phyloP scores from a whole-genome alignment of 2,329 filamentous ascomycete species.

The Nemania sp. region DNA sequence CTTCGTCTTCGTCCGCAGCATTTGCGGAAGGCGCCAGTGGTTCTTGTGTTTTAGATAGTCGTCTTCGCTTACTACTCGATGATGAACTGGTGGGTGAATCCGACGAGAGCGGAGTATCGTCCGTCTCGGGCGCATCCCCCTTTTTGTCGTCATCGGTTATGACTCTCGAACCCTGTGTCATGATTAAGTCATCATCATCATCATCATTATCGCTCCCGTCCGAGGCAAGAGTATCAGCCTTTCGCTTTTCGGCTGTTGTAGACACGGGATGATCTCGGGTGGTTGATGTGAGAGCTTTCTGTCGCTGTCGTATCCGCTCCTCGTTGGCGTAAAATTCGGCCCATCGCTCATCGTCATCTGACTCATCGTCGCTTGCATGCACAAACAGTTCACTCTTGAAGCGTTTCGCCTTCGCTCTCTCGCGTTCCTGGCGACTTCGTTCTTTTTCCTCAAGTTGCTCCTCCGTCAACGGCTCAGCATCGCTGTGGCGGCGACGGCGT shows the following conservation, averaged over 20 bases:
- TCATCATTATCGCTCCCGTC: constrained; percentile 42
- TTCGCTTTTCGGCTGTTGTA: constrained; percentile 40
- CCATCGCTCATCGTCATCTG: constrained; percentile 68
- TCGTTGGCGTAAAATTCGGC: constrained; percentile 78
- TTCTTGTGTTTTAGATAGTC: constrained; percentile 32
- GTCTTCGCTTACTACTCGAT: constrained; percentile 38
- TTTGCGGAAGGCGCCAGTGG: constrained; percentile 21
- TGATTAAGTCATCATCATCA: constrained; percentile 37
- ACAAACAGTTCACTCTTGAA: constrained; percentile 88
- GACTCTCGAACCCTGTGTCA: constrained; percentile 31
- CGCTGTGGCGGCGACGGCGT: constrained; percentile 57
- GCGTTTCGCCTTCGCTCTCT: constrained; percentile 75
- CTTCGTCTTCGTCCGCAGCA: constrained; percentile 24
- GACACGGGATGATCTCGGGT: constrained; percentile 13
- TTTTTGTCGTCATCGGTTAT: constrained; percentile 24
- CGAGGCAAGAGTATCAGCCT: constrained; percentile 21
- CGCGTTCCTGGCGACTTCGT: constrained; percentile 64
- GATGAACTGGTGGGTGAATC: constrained; percentile 40
- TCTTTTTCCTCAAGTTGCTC: constrained; percentile 68
- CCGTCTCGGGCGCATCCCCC: constrained; percentile 37
- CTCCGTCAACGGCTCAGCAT: constrained; percentile 57
- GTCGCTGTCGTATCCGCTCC: constrained; percentile 63
- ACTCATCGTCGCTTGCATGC: constrained; percentile 84
- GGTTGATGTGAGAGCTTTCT: constrained; percentile 43
- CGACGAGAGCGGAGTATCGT: constrained; percentile 48